Evolutionary conservation across 192 early-diverging fungal species (phyloP).

Genomic region (Dimargaris verticillata): DNA sequence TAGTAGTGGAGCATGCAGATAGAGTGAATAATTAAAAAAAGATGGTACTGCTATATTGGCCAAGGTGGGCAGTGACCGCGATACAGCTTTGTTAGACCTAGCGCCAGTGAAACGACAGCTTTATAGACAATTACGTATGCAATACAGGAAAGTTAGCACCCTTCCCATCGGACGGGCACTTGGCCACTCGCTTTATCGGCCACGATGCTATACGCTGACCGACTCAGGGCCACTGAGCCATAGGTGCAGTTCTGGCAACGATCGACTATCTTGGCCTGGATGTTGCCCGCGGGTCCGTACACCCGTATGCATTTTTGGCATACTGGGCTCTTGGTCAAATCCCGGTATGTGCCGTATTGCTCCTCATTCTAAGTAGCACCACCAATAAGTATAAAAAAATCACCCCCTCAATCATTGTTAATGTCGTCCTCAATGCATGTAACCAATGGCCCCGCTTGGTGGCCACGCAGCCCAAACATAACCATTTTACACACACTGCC

Average conservation of each 20-base stretch:
- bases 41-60: too few species aligned
- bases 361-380: neutral
- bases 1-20: too few species aligned
- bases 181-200: neutral
- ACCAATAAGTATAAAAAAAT: neutral
- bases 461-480: neutral
- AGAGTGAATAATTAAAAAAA: too few species aligned
- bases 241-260: slow-evolving; percentile 3
- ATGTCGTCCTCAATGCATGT: neutral
- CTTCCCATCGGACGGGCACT: slow-evolving; percentile 9
- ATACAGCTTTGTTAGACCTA: too few species aligned
- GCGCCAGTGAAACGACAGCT: too few species aligned
- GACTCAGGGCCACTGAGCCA: neutral
- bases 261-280: slow-evolving; percentile 8
- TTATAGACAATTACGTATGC: too few species aligned
- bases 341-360: slow-evolving; percentile 1
- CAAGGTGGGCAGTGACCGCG: too few species aligned
- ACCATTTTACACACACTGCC: neutral
- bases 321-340: neutral
- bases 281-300: neutral
- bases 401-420: neutral
- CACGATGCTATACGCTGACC: neutral
- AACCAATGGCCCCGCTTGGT: neutral
- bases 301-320: slow-evolving; percentile 9
- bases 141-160: slow-evolving; percentile 12